A percentile compares a stretch with the other conserved stretches of the same genome.
Evolutionary conservation across 2,329 filamentous ascomycete species (phyloP).

Genomic region (Periconia digitata): DNA sequence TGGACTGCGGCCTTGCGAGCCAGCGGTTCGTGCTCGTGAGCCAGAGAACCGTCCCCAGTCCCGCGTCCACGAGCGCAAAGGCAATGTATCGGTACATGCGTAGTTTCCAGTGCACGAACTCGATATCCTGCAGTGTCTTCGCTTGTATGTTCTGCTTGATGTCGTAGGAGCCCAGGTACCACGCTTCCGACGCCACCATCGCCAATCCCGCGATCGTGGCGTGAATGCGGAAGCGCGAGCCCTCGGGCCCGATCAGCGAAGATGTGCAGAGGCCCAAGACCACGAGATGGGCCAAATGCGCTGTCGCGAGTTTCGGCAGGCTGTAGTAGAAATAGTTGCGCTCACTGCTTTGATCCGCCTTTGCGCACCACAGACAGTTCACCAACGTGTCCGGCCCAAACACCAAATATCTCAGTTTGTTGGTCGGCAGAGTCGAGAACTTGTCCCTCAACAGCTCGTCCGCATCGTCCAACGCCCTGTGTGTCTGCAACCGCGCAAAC

Average conservation of each 20-base stretch:
- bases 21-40: conserved; percentile 78
- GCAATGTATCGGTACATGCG: conserved; percentile 63
- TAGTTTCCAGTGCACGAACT: conserved; percentile 72
- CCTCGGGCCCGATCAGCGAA: conserved; percentile 64
- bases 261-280: conserved; percentile 75
- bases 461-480: conserved; percentile 59
- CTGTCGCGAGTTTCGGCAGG: conserved; percentile 68
- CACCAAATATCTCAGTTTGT: conserved; percentile 77
- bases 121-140: conserved; percentile 61
- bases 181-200: conserved; percentile 66
- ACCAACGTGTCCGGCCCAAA: conserved; percentile 75
- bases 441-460: conserved; percentile 69
- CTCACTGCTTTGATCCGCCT: conserved; percentile 59
- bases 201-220: conserved; percentile 66
- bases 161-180: conserved; percentile 65
- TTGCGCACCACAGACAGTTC: conserved; percentile 78
- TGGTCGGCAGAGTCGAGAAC: conserved; percentile 63
- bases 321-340: conserved; percentile 80
- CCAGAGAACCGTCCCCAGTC: conserved; percentile 69
- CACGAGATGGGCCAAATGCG: conserved; percentile 79
- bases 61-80: conserved; percentile 66
- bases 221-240: conserved; percentile 67
- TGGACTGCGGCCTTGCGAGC: conserved; percentile 63
- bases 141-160: conserved; percentile 65
- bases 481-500: conserved; percentile 69